A percentile compares a stretch with the other conserved stretches of the same genome.
Evolutionary conservation across 331 rosid genomes (phyloP).

Genomic region (Prunus yedoensis): DNA sequence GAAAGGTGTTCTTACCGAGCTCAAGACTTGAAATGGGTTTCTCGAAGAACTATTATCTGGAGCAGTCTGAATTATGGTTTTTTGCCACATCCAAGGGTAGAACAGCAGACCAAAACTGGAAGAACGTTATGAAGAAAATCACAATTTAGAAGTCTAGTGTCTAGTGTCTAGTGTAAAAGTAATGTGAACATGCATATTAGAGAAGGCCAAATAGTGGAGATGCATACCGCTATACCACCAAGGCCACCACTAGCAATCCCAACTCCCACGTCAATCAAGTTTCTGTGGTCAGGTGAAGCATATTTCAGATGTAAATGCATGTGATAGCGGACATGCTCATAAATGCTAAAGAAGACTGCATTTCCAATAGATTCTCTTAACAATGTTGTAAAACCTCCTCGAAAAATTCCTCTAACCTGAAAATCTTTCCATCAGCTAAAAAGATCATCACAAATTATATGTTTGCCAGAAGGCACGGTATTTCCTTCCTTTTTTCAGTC

Average conservation of each 20-base stretch:
- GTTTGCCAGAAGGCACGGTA: constrained; percentile 22
- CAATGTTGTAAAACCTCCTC: constrained; percentile 68
- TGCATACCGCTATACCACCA: constrained; percentile 85
- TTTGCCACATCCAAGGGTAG: constrained; percentile 94
- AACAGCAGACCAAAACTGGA: constrained; percentile 88
- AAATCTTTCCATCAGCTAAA: constrained; percentile 44
- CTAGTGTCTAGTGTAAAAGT: constrained; percentile 5
- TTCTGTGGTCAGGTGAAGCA: constrained; percentile 45
- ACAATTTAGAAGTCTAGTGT: constrained; percentile 4
- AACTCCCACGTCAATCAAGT: constrained; percentile 73
- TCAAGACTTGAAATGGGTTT: constrained; percentile 75
- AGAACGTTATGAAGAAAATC: constrained; percentile 14
- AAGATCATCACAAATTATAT: constrained; percentile 27
- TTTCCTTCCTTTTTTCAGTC: constrained; percentile 28
- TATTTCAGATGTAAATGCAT: constrained; percentile 61
- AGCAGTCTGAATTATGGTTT: constrained; percentile 84
- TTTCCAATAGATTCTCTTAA: constrained; percentile 76
- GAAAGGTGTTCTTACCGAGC: constrained; percentile 42
- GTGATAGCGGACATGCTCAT: constrained; percentile 73
- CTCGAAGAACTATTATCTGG: constrained; percentile 48
- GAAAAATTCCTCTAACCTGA: constrained; percentile 78
- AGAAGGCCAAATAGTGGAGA: constrained; percentile 28
- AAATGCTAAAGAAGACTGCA: constrained; percentile 61
- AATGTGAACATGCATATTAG: background rate
- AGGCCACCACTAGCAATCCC: constrained; percentile 77